Evolutionary conservation across 2,329 filamentous ascomycete genomes (phyloP).

Genomic region (Tolypocladium endophyticum): DNA sequence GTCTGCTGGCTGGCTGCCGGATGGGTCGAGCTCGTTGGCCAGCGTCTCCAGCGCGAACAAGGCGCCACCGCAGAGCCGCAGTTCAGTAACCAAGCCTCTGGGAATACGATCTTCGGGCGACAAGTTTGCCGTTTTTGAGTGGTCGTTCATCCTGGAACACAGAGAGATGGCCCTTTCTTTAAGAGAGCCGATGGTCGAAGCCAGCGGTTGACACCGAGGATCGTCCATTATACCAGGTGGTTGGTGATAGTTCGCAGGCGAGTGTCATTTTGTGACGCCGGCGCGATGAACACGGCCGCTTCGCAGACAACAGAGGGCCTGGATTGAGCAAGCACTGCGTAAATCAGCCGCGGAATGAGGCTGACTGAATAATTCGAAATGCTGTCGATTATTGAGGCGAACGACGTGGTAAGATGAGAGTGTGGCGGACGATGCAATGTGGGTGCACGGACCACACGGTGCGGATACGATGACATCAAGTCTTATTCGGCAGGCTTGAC

Average conservation of each 20-base stretch:
- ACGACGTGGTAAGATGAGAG: not conserved
- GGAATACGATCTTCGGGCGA: not conserved
- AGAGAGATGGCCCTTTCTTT: not conserved
- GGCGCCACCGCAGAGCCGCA: slow-evolving; percentile 11
- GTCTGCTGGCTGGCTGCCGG: not conserved
- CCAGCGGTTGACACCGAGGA: not conserved
- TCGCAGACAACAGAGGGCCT: not conserved
- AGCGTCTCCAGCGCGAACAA: slow-evolving; percentile 13
- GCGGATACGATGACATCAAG: not conserved
- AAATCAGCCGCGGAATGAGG: not conserved
- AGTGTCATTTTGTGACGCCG: not conserved
- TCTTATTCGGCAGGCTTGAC: too few species aligned
- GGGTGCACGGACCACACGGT: not conserved
- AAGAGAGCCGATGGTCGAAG: not conserved
- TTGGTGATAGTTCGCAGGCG: not conserved
- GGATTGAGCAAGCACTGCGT: not conserved
- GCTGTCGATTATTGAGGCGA: too few species aligned
- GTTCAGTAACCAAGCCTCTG: slow-evolving; percentile 3
- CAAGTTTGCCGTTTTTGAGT: not conserved
- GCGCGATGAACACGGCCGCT: not conserved
- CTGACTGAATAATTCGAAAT: not conserved
- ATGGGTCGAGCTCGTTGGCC: slow-evolving; percentile 7
- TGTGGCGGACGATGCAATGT: not conserved
- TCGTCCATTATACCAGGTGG: not conserved
- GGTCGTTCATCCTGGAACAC: not conserved